phyloP scores from a whole-genome alignment of 208 protist genomes.

The Leishmania guyanensis region DNA sequence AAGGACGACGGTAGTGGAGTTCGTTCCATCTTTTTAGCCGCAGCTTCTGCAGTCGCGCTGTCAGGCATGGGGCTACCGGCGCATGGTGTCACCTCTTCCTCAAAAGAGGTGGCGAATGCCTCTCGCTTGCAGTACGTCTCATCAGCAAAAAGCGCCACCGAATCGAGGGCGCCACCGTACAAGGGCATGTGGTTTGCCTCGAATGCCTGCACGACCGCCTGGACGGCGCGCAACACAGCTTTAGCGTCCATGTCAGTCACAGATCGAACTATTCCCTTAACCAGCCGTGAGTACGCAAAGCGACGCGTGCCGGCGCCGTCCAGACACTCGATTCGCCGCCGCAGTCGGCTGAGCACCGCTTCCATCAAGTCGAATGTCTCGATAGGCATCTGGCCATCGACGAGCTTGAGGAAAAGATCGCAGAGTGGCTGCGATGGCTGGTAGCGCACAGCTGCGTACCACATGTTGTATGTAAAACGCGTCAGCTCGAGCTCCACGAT shows the following conservation, averaged over 20 bases:
- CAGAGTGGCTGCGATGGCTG: slow-evolving; percentile 66
- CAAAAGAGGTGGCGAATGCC: background rate
- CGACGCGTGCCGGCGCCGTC: slow-evolving; percentile 54
- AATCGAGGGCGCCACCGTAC: slow-evolving; percentile 44
- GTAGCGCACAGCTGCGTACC: slow-evolving; percentile 62
- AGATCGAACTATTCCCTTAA: slow-evolving; percentile 43
- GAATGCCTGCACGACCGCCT: slow-evolving; percentile 66
- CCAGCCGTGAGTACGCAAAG: slow-evolving; percentile 58
- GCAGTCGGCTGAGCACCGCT: slow-evolving; percentile 26
- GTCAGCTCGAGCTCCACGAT: slow-evolving; percentile 66
- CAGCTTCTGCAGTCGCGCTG: background rate
- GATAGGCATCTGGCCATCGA: slow-evolving; percentile 56
- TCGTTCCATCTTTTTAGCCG: background rate
- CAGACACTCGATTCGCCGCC: slow-evolving; percentile 33
- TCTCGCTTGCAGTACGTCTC: slow-evolving; percentile 44
- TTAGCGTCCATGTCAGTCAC: slow-evolving; percentile 57
- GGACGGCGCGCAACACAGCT: slow-evolving; percentile 41
- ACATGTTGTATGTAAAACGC: slow-evolving; percentile 76
- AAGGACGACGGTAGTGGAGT: slow-evolving; percentile 17
- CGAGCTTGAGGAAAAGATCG: slow-evolving; percentile 55
- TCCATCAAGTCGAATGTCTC: slow-evolving; percentile 55
- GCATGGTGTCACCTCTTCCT: background rate
- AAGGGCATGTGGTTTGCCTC: slow-evolving; percentile 49
- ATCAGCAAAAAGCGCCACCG: slow-evolving; percentile 50
- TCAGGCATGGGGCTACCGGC: background rate